Conservation (phyloP, 768 basidiomycete species). For the Mycena metata region DNA sequence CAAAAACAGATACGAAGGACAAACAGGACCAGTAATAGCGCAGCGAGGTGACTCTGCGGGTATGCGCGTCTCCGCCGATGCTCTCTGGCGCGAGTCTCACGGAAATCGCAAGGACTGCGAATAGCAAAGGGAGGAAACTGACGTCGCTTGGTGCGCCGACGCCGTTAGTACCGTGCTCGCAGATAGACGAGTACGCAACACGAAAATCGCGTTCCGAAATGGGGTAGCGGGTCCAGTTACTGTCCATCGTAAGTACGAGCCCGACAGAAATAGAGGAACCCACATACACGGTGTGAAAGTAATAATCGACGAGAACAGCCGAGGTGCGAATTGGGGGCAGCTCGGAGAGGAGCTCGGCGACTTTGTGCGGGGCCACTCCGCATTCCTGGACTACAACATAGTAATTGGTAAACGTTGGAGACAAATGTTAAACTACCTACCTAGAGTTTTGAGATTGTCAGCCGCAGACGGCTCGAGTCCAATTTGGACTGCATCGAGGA, state of each 20-base stretch:
- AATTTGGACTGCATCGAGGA: conserved; percentile 60
- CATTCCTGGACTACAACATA: conserved; percentile 94
- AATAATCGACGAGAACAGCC: conserved; percentile 86
- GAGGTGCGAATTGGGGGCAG: conserved; percentile 84
- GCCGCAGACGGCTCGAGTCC: conserved; percentile 71
- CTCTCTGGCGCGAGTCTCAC: conserved; percentile 88
- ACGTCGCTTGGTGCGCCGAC: conserved; percentile 77
- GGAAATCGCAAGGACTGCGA: conserved; percentile 91
- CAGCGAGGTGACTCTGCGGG: conserved; percentile 82
- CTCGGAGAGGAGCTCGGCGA: conserved; percentile 90
- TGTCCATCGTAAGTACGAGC: conserved; percentile 45
- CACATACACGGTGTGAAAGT: conserved; percentile 76
- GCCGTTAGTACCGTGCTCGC: conserved; percentile 70
- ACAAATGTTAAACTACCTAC: no score
- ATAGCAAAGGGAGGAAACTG: conserved; percentile 91
- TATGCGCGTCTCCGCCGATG: conserved; percentile 84
- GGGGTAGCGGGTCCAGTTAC: conserved; percentile 96
- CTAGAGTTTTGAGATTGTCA: conserved; percentile 84
- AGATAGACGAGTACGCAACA: conserved; percentile 74
- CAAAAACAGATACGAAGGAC: conserved; percentile 47
- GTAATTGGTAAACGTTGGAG: no score
- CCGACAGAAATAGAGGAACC: conserved; percentile 40
- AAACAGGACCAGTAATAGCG: conserved; percentile 97
- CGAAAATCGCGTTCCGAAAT: conserved; percentile 89
- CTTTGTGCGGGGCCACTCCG: conserved; percentile 91